phyloP scores from a whole-genome alignment of 2,329 filamentous ascomycete genomes.

The Hortaea sp. region DNA sequence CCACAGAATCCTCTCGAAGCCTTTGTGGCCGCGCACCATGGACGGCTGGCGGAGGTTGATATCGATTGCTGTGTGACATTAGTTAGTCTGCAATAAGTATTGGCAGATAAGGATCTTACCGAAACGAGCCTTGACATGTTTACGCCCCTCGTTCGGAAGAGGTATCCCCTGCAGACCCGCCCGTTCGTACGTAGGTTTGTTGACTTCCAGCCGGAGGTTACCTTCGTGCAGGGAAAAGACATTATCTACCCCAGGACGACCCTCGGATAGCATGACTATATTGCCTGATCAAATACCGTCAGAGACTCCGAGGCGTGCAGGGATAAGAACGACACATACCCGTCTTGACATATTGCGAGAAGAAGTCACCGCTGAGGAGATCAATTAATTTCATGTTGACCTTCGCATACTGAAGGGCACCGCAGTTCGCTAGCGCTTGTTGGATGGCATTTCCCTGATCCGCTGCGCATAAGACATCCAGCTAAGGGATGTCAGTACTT shows the following conservation, averaged over 20 bases:
- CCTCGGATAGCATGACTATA: conserved; percentile 75
- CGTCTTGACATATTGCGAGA: conserved; percentile 73
- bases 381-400: conserved; percentile 64
- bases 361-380: conserved; percentile 64
- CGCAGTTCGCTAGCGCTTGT: too few relatives aligned
- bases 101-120: conserved; percentile 36
- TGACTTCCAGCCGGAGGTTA: conserved; percentile 65
- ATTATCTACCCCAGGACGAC: conserved; percentile 58
- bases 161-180: conserved; percentile 69
- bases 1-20: conserved; percentile 67
- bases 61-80: conserved; percentile 52
- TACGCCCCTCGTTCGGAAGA: conserved; percentile 46
- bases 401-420: conserved; percentile 46
- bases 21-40: conserved; percentile 76
- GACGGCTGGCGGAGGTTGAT: conserved; percentile 61
- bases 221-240: conserved; percentile 62
- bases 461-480: conserved; percentile 48
- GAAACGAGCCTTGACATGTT: conserved; percentile 63
- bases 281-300: conserved; percentile 42
- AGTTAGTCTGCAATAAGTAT: too few relatives aligned
- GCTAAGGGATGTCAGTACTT: conserved; percentile 27
- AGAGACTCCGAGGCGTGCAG: too few relatives aligned
- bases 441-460: too few relatives aligned
- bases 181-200: conserved; percentile 72
- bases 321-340: conserved; percentile 36